Evolutionary conservation across 345 rosid genomes (phyloP).

Genomic region (Streptanthus diversifolius): DNA sequence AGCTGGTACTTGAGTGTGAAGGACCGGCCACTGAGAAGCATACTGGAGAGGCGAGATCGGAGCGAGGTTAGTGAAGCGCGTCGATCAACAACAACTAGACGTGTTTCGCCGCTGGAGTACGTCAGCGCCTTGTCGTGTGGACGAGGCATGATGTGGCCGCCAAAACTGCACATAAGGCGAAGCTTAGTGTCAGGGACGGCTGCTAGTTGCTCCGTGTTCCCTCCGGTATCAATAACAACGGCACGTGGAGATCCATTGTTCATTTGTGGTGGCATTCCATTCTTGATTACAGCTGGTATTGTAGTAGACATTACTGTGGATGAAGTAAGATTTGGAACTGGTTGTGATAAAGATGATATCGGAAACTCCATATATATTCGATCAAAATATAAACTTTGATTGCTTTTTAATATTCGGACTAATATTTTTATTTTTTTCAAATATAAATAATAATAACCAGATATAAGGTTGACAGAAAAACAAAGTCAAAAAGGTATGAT

Average conservation of each 20-base stretch:
- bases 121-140: slow-evolving; percentile 78
- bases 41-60: slow-evolving; percentile 54
- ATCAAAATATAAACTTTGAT: too few relatives aligned
- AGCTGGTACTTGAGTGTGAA: slow-evolving; percentile 84
- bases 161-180: slow-evolving; percentile 86
- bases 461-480: too few relatives aligned
- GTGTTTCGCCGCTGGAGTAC: slow-evolving; percentile 75
- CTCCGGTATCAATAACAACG: slow-evolving; percentile 28
- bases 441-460: not conserved
- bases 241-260: slow-evolving; percentile 59
- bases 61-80: slow-evolving; percentile 51
- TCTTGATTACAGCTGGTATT: slow-evolving; percentile 32
- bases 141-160: slow-evolving; percentile 89
- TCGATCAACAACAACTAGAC: slow-evolving; percentile 62
- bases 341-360: slow-evolving; percentile 24
- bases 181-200: slow-evolving; percentile 60
- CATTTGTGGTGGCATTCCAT: slow-evolving; percentile 29
- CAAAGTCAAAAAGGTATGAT: too few relatives aligned
- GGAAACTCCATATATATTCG: slow-evolving; percentile 34
- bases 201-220: slow-evolving; percentile 43
- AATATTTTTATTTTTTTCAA: not conserved
- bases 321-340: slow-evolving; percentile 17
- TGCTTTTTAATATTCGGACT: not conserved
- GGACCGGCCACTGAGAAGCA: slow-evolving; percentile 58
- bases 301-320: slow-evolving; percentile 20